Percentiles rank a stretch among this genome's conserved stretches.
These are phyloP conservation scores for Suillus spraguei DNA, from an alignment of 768 basidiomycete genomes.

Conservation along the genomic window DNA sequence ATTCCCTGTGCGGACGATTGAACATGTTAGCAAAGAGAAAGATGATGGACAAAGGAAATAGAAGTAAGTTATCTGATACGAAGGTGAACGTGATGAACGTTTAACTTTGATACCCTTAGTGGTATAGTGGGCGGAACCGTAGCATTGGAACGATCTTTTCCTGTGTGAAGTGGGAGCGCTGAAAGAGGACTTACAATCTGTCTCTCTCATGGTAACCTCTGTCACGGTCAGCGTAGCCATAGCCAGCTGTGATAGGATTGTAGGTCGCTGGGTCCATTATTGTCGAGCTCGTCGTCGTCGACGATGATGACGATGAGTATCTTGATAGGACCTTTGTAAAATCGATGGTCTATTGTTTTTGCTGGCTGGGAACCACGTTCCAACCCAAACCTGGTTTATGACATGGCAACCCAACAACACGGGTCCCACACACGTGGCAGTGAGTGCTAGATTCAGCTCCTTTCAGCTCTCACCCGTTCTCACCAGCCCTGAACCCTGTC, in stretches of 20 bases:
- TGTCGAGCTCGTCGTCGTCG: slow-evolving; percentile 6
- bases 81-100: slow-evolving; percentile 7
- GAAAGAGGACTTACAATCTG: slow-evolving; percentile 35
- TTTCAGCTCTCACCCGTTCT: neutral
- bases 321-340: slow-evolving; percentile 10
- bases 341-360: slow-evolving; percentile 11
- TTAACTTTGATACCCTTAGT: slow-evolving; percentile 6
- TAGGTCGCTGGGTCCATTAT: slow-evolving; percentile 3
- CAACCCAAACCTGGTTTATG: slow-evolving; percentile 11
- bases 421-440: slow-evolving; percentile 15
- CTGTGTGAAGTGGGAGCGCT: slow-evolving; percentile 19
- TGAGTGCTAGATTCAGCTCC: slow-evolving; percentile 1
- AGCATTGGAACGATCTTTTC: slow-evolving; percentile 19
- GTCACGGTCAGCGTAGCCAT: slow-evolving; percentile 23
- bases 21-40: slow-evolving; percentile 8
- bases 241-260: slow-evolving; percentile 1
- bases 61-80: slow-evolving; percentile 19
- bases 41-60: neutral
- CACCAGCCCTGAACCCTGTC: slow-evolving; percentile 1
- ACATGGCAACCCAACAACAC: slow-evolving; percentile 12
- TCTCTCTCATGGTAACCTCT: slow-evolving; percentile 35
- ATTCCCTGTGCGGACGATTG: slow-evolving; percentile 56
- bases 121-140: slow-evolving; percentile 12
- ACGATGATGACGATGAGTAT: slow-evolving; percentile 9
- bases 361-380: slow-evolving; percentile 12